Conservation (phyloP, 2,329 filamentous ascomycete species). For the Xylaria sp. region DNA sequence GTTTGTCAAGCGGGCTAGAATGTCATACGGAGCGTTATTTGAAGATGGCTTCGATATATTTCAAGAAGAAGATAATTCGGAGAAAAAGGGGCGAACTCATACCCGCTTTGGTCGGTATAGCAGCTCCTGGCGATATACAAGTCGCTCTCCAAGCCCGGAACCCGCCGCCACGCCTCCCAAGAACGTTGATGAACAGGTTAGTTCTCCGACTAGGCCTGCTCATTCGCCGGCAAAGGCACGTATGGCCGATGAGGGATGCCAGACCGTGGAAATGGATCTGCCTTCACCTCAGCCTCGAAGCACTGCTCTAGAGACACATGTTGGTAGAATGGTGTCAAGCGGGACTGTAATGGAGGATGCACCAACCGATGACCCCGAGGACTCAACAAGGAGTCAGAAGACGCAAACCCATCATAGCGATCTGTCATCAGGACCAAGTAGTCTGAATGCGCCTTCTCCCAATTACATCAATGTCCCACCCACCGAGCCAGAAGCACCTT, state of each 20-base stretch:
- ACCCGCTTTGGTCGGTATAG: conserved; percentile 71
- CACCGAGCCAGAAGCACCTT: background rate
- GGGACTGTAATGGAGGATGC: background rate
- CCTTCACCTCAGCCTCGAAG: conserved; percentile 21
- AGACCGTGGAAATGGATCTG: conserved; percentile 46
- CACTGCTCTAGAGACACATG: conserved; percentile 10
- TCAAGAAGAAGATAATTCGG: conserved; percentile 68
- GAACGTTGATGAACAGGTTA: conserved; percentile 24
- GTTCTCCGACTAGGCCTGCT: conserved; percentile 30
- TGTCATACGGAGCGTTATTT: conserved; percentile 72
- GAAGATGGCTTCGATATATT: conserved; percentile 71
- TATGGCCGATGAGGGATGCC: conserved; percentile 48
- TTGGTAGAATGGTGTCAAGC: background rate
- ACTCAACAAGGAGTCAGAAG: background rate
- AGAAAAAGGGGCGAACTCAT: conserved; percentile 69
- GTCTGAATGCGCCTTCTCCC: background rate
- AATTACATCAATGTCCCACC: background rate
- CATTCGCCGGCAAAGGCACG: conserved; percentile 31
- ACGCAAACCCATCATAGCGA: background rate
- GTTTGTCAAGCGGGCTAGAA: conserved; percentile 73
- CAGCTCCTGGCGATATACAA: conserved; percentile 75
- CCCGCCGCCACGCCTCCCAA: conserved; percentile 30
- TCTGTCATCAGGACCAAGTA: background rate
- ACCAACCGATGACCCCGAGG: background rate
- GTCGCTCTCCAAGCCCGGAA: conserved; percentile 73